Evolutionary conservation across 2,329 filamentous ascomycete genomes (phyloP).

Genomic region (Rhynchosporium agropyri): DNA sequence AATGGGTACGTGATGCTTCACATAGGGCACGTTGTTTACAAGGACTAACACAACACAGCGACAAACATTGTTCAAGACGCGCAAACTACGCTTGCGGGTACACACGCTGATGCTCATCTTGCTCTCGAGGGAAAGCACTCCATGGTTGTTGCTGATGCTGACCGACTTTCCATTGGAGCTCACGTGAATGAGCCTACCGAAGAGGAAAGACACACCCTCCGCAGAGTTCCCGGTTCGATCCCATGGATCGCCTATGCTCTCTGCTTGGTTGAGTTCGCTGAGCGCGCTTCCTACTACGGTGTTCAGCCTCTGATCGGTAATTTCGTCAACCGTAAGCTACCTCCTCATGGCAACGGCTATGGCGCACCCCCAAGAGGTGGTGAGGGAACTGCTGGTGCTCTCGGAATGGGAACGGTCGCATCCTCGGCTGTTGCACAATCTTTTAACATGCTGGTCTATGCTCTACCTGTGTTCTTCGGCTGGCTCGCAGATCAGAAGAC

Average conservation of each 20-base stretch:
- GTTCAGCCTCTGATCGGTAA: constrained; percentile 62
- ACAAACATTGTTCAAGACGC: constrained; percentile 19
- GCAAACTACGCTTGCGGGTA: constrained; percentile 13
- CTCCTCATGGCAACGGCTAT: constrained; percentile 47
- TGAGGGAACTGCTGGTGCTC: constrained; percentile 52
- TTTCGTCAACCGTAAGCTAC: constrained; percentile 63
- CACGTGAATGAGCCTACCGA: constrained; percentile 52
- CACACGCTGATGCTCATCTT: constrained; percentile 24
- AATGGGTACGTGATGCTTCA: constrained; percentile 8
- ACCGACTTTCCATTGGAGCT: constrained; percentile 16
- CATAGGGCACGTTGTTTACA: background rate
- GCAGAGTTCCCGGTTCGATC: constrained; percentile 64
- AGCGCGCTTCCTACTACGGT: constrained; percentile 79
- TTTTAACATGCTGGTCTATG: constrained; percentile 54
- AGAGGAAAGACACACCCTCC: constrained; percentile 63
- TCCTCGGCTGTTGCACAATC: constrained; percentile 56
- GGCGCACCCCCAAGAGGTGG: constrained; percentile 44
- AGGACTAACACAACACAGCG: constrained; percentile 1
- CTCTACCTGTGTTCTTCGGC: constrained; percentile 53
- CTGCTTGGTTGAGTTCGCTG: constrained; percentile 73
- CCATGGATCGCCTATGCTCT: constrained; percentile 69
- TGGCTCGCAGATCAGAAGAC: constrained; percentile 65
- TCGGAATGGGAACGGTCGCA: constrained; percentile 58
- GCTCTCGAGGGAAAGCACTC: constrained; percentile 28
- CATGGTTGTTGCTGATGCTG: constrained; percentile 26